Percentiles rank a stretch among this genome's conserved stretches.
Evolutionary conservation across 768 basidiomycete genomes (phyloP).

Genomic region (Vararia minispora): DNA sequence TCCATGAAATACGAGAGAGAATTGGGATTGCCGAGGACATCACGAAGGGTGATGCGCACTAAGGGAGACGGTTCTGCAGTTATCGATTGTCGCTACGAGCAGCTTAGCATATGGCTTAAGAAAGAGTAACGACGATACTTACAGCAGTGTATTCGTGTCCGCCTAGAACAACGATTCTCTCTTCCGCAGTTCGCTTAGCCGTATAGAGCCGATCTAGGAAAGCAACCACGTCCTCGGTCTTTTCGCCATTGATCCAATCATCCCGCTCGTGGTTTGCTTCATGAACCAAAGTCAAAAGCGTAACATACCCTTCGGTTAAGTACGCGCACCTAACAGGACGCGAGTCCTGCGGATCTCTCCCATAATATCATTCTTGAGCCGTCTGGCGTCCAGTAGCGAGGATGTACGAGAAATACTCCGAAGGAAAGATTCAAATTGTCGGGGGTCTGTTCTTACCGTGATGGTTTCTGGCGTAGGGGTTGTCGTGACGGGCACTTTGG

Average conservation of each 20-base stretch:
- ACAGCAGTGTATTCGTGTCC: constrained; percentile 59
- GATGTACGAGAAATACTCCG: constrained; percentile 73
- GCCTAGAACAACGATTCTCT: constrained; percentile 72
- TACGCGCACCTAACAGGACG: constrained; percentile 47
- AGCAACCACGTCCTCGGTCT: constrained; percentile 74
- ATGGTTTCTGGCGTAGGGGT: constrained; percentile 52
- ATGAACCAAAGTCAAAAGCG: neutral
- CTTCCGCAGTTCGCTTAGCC: constrained; percentile 81
- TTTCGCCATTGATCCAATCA: constrained; percentile 81
- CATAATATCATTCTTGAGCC: constrained; percentile 85
- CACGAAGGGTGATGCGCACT: constrained; percentile 57
- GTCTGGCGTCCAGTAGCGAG: constrained; percentile 78
- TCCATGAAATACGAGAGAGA: constrained; percentile 97
- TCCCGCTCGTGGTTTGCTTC: constrained; percentile 79
- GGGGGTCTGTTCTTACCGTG: constrained; percentile 68
- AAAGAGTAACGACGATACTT: constrained; percentile 16
- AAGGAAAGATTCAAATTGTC: constrained; percentile 87
- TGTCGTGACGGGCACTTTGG: constrained; percentile 28
- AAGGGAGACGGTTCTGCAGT: constrained; percentile 29
- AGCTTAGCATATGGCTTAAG: too few relatives aligned
- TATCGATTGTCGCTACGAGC: constrained; percentile 30
- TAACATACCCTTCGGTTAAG: neutral
- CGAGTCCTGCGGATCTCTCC: constrained; percentile 84
- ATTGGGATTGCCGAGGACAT: constrained; percentile 78
- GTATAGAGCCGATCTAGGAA: constrained; percentile 83